phyloP scores from a whole-genome alignment of 1,139 yeast genomes.

The Martiniozyma asiatica region DNA sequence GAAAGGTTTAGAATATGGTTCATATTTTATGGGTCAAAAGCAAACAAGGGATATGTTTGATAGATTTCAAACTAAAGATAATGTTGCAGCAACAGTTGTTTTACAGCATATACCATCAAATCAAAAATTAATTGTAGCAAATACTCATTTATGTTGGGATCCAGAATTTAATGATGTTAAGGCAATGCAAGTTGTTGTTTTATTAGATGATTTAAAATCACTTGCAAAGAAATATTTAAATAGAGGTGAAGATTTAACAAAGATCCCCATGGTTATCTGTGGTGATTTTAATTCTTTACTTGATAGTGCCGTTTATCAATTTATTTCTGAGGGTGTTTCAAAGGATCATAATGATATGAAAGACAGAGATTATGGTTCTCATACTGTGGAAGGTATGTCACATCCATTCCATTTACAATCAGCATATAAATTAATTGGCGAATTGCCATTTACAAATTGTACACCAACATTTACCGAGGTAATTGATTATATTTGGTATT shows the following conservation, averaged over 20 bases:
- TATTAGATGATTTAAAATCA: slow-evolving; percentile 75
- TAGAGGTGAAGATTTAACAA: slow-evolving; percentile 24
- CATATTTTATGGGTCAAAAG: slow-evolving; percentile 79
- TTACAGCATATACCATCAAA: slow-evolving; percentile 67
- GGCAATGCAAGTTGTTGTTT: slow-evolving; percentile 85
- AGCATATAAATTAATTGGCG: slow-evolving; percentile 76
- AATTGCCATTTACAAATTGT: slow-evolving; percentile 86
- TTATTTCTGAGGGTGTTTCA: slow-evolving; percentile 69
- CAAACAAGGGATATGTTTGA: slow-evolving; percentile 91
- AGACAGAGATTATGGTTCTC: slow-evolving; percentile 83
- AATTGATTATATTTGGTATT: slow-evolving; percentile 93
- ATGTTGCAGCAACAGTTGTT: slow-evolving; percentile 72
- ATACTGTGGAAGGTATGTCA: slow-evolving; percentile 79
- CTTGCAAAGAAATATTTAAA: slow-evolving; percentile 36
- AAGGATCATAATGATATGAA: slow-evolving; percentile 68
- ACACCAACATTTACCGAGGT: slow-evolving; percentile 89
- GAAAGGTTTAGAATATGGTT: slow-evolving; percentile 72
- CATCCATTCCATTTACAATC: slow-evolving; percentile 77
- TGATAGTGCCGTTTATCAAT: slow-evolving; percentile 85
- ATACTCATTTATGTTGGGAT: slow-evolving; percentile 98
- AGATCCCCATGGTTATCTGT: slow-evolving; percentile 68
- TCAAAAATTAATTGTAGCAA: slow-evolving; percentile 61
- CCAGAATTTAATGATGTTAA: slow-evolving; percentile 95
- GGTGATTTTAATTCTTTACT: slow-evolving; percentile 92
- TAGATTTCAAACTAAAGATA: slow-evolving; percentile 93